Evolutionary conservation across 192 early-diverging fungal genomes (phyloP).

Genomic region (Chytriomyces sp.): DNA sequence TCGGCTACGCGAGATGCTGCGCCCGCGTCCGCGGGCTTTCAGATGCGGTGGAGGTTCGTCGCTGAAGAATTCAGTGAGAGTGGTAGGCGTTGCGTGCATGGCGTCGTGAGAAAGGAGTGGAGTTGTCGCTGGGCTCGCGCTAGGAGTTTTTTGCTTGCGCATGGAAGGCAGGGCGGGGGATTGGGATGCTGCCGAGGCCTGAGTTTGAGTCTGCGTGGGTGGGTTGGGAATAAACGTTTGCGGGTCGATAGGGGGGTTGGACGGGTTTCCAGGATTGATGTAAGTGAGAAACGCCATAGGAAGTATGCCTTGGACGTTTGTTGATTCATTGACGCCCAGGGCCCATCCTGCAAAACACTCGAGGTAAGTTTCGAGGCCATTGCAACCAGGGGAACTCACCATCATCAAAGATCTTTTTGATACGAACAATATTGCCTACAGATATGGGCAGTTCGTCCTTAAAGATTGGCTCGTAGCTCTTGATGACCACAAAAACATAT

Average conservation of each 20-base stretch:
- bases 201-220: not conserved
- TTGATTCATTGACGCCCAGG: slow-evolving; percentile 19
- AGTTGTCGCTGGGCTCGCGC: not conserved
- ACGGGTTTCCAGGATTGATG: slow-evolving; percentile 21
- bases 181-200: no score
- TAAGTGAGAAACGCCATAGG: slow-evolving; percentile 31
- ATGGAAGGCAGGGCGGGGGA: not conserved
- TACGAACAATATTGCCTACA: slow-evolving; percentile 24
- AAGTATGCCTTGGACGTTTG: slow-evolving; percentile 24
- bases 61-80: not conserved
- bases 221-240: slow-evolving; percentile 19
- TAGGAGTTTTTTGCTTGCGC: not conserved
- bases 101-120: not conserved
- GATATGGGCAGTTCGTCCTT: slow-evolving; percentile 19
- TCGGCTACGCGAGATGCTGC: not conserved
- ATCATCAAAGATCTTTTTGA: slow-evolving; percentile 34
- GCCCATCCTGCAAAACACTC: slow-evolving; percentile 2
- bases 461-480: slow-evolving; percentile 23
- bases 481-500: slow-evolving; percentile 29
- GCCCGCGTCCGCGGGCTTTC: not conserved
- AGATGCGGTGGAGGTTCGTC: not conserved
- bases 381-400: not conserved
- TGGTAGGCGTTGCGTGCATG: not conserved
- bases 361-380: not conserved
- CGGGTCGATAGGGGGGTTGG: slow-evolving; percentile 17